A percentile compares a stretch with the other conserved stretches of the same genome.
These are phyloP conservation scores for Boletus bicolor DNA, from an alignment of 768 basidiomycete species.

Conservation along the genomic window DNA sequence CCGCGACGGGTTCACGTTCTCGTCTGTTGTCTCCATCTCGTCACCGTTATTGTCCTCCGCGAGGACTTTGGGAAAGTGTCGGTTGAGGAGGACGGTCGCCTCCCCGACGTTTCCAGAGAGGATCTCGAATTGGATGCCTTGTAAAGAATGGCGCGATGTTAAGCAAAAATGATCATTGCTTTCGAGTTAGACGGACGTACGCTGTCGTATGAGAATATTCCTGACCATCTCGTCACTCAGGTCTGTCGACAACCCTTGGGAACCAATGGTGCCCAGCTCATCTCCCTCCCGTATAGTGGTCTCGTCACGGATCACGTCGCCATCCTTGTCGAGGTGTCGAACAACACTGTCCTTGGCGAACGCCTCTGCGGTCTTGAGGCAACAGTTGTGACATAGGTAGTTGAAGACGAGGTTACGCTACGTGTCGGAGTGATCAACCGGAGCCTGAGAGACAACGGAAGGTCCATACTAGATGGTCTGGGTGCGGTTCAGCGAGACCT, in stretches of 20 bases:
- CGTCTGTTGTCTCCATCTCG: slow-evolving; percentile 20
- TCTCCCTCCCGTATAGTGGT: slow-evolving; percentile 20
- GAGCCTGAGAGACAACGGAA: neutral
- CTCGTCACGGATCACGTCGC: slow-evolving; percentile 49
- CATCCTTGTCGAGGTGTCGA: slow-evolving; percentile 64
- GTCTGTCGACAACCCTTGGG: slow-evolving; percentile 20
- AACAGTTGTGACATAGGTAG: slow-evolving; percentile 74
- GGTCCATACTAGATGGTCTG: slow-evolving; percentile 43
- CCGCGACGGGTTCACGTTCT: slow-evolving; percentile 30
- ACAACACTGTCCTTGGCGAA: slow-evolving; percentile 64
- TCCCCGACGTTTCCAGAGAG: slow-evolving; percentile 74
- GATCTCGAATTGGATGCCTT: slow-evolving; percentile 70
- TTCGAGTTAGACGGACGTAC: slow-evolving; percentile 34
- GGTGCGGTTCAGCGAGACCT: slow-evolving; percentile 32
- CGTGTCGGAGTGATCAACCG: slow-evolving; percentile 2
- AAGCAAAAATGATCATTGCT: neutral
- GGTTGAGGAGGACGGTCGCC: slow-evolving; percentile 62
- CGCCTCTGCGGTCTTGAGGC: slow-evolving; percentile 64
- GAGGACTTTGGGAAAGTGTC: slow-evolving; percentile 75
- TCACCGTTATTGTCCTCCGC: slow-evolving; percentile 18
- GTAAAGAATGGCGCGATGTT: neutral
- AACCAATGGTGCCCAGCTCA: neutral
- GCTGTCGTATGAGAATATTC: slow-evolving; percentile 51
- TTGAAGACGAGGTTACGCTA: slow-evolving; percentile 71
- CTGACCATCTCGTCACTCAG: slow-evolving; percentile 41